Evolutionary conservation across 2,329 filamentous ascomycete genomes (phyloP), one percentile per base, ranked within the genome.

Genomic region (Venturia carpophila): DNA sequence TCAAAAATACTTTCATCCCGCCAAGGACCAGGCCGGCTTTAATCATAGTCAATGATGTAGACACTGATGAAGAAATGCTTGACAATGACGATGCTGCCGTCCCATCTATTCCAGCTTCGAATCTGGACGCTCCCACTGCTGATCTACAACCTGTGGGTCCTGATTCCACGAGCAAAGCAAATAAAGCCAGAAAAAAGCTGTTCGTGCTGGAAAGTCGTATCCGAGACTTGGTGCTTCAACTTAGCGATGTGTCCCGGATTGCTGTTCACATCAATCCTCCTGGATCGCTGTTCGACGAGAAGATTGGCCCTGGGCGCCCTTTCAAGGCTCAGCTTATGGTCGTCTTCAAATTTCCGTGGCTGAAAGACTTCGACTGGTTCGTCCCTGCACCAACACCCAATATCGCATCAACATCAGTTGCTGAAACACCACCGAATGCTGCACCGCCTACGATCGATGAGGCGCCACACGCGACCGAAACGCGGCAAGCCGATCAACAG

Each of bases 181-280:
- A 17, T 7, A 47, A 63, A 27, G 24, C 21, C 41, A 63, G 42
- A 24, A 27, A 47, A 34, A 63, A 63, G 17, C 43, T 52, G 45
- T 60, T 39, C 19, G 60, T 64, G 30, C n/a, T 39, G 52, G 47
- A 68, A 45, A 66, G 67, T 10, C 70, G 70, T 30, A 67, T 73
- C 15, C 68, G 69, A 43, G 65, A 69, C 27, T 68, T 73, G 19
- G 69, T 74, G 42, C 68, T 69, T 6, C 69, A 71, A 11, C 71
- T 76, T n/a, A 66, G 71, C 34, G 68, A 69, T n/a, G 72, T 72
- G 37, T 63, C 69, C 10, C 67, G 69, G 5, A 73, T 77, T 43
- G 78, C 78, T 0, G 64, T 80, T 0, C 79, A 79, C 66, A 70
- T 80, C 63, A 76, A 81, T 66, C 77, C 78, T n/a, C 77, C 75